Evolutionary conservation across 257 asterid genomes (phyloP).

Genomic region (Leptodermis oblonga): DNA sequence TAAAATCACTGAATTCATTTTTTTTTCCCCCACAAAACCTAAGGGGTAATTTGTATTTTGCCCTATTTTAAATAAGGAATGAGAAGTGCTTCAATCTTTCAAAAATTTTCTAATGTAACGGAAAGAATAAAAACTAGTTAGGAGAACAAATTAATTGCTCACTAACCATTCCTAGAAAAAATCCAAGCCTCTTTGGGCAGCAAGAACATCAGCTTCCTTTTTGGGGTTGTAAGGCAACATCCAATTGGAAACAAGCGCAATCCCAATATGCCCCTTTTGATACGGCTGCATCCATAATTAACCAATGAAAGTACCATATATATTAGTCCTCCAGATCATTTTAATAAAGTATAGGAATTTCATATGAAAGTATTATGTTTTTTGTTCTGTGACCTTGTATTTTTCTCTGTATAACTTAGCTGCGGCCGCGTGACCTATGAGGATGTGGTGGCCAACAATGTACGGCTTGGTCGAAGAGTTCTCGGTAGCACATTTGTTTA

Average conservation of each 20-base stretch:
- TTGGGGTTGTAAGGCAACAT: constrained; percentile 31
- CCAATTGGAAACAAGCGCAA: constrained; percentile 32
- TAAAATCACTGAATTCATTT: too few relatives aligned
- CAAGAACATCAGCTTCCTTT: constrained; percentile 22
- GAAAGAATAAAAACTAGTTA: too few relatives aligned
- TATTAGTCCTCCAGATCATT: neutral
- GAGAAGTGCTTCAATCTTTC: too few relatives aligned
- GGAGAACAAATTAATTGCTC: too few relatives aligned
- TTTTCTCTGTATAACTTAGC: constrained; percentile 34
- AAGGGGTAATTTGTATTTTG: too few relatives aligned
- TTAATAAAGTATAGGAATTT: too few relatives aligned
- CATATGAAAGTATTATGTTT: too few relatives aligned
- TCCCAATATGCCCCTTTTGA: constrained; percentile 60
- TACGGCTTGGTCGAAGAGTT: constrained; percentile 58
- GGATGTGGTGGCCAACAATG: constrained; percentile 42
- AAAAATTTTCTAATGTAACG: too few relatives aligned
- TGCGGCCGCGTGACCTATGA: constrained; percentile 43
- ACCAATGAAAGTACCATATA: neutral
- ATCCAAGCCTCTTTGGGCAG: constrained; percentile 52
- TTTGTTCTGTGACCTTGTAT: constrained; percentile 56
- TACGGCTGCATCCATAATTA: constrained; percentile 17
- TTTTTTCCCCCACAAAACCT: too few relatives aligned
- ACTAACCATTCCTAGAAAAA: constrained; percentile 59
- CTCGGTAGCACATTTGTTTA: constrained; percentile 35
- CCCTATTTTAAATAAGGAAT: too few relatives aligned